Evolutionary conservation across 768 basidiomycete species (phyloP).

Genomic region (Calocybe cyanea): DNA sequence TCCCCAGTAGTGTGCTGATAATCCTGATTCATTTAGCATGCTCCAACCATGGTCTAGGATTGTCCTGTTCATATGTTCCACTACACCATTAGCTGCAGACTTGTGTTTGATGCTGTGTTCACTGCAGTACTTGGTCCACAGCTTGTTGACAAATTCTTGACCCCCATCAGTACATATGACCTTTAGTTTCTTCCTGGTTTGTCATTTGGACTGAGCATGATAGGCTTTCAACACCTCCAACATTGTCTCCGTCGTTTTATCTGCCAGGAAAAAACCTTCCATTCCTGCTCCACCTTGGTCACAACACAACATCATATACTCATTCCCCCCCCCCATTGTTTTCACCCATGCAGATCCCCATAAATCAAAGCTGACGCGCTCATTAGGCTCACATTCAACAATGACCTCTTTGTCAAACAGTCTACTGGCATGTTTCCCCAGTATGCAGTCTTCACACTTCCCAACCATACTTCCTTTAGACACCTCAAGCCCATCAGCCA

Average conservation of each 20-base stretch:
- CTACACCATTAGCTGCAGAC: not conserved
- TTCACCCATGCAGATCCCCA: not conserved
- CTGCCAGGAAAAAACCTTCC: conserved; percentile 1
- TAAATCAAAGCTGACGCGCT: not conserved
- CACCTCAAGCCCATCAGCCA: not conserved
- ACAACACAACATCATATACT: not conserved
- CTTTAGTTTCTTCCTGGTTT: not conserved
- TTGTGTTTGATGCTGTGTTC: not conserved
- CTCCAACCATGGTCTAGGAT: not conserved
- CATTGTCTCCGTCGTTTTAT: not conserved
- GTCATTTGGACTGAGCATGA: not conserved
- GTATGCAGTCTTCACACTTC: not conserved
- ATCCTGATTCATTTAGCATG: conserved; percentile 15
- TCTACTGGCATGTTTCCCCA: not conserved
- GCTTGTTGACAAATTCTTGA: not conserved
- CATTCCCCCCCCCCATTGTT: not conserved
- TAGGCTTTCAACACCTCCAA: not conserved
- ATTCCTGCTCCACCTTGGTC: not conserved
- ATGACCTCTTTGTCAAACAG: not conserved
- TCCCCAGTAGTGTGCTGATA: conserved; percentile 12
- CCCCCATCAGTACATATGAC: not conserved
- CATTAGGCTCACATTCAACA: not conserved
- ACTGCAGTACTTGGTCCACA: not conserved
- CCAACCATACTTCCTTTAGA: not conserved
- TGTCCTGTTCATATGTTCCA: not conserved